Evolutionary conservation across 2,329 filamentous ascomycete genomes (phyloP).

Genomic region (Colletotrichum higginsianum): DNA sequence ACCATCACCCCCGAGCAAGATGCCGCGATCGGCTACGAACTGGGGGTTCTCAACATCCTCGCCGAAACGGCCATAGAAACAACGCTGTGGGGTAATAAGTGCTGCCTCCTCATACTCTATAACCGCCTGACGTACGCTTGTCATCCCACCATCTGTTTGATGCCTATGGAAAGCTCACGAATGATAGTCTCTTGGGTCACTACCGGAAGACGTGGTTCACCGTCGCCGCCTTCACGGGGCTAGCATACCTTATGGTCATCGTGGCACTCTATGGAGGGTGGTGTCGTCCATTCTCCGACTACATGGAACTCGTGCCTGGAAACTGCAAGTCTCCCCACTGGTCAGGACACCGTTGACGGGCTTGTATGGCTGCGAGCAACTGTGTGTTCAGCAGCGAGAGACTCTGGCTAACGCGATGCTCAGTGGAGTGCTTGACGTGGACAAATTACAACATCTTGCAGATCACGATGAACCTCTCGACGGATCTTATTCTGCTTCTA

Average conservation of each 20-base stretch:
- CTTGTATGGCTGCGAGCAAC: no score
- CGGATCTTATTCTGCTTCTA: conserved; percentile 31
- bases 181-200: conserved; percentile 26
- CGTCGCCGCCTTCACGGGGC: conserved; percentile 15
- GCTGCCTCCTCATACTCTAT: conserved; percentile 34
- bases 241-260: conserved; percentile 33
- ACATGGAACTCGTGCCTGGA: conserved; percentile 23
- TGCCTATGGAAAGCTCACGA: conserved; percentile 4
- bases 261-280: conserved; percentile 36
- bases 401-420: not conserved
- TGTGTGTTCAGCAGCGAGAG: no score
- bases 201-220: conserved; percentile 20
- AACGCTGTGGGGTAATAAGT: conserved; percentile 40
- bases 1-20: conserved; percentile 16
- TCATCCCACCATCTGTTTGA: not conserved
- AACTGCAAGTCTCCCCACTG: conserved; percentile 15
- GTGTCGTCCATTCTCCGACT: conserved; percentile 38
- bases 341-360: not conserved
- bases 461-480: conserved; percentile 38
- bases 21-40: conserved; percentile 9
- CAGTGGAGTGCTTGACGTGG: conserved; percentile 38
- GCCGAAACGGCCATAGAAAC: conserved; percentile 38
- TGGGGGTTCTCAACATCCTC: conserved; percentile 33
- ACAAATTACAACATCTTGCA: conserved; percentile 35
- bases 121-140: conserved; percentile 28